Base-by-base conservation (phyloP, 108 stramenopile species). In the Ochromonas danica region DNA sequence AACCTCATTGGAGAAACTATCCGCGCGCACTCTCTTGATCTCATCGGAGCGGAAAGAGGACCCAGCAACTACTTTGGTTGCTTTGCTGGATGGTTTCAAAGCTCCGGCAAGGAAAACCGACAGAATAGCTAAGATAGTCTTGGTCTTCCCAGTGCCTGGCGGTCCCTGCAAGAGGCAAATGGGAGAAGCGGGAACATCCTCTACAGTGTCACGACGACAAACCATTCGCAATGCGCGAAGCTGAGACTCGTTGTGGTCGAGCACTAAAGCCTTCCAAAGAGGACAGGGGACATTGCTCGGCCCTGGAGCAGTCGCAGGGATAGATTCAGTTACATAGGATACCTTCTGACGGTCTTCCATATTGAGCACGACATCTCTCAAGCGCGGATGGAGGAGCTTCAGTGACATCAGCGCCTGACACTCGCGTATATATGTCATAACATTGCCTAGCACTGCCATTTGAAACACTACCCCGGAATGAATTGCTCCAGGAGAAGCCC, bases 101-200 rank as follows among this genome's bases (percentile, higher is more conserved):
- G 10, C 63, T 35, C 63, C 63, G 6, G 0, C 17, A 39, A 0
- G 43, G 0, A 78, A 42, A 30, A 78, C 71, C n/a, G 38, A 40
- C 36, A 84, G 25, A 22, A 86, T 42, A 14, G 42, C 81, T 62
- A 84, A 85, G 35, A 84, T 84, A 14, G 86, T 87, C 17, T 79
- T 43, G 6, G 86, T 87, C 82, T 87, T 87, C 17, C 86, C 86
- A 61, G 86, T 87, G 40, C 86, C 86, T 22, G 86, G 86, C 1
- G 86, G 86, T 0, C 86, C 86, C 82, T 87, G 86, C 17, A 82
- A 33, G 14, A 57, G 33, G 22, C 22, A 22, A 70, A 40, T 40
- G 14, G 39, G 36, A 14, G 40, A 70, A 14, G 67, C 10, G 14
- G 22, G 22, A 31, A 14, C 14, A 22, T 75, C 38, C 40, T 27